These are phyloP conservation scores for Sphagnum tenellum DNA, from an alignment of 225 moss, liverwort and hornwort species.

Conservation along the genomic window DNA sequence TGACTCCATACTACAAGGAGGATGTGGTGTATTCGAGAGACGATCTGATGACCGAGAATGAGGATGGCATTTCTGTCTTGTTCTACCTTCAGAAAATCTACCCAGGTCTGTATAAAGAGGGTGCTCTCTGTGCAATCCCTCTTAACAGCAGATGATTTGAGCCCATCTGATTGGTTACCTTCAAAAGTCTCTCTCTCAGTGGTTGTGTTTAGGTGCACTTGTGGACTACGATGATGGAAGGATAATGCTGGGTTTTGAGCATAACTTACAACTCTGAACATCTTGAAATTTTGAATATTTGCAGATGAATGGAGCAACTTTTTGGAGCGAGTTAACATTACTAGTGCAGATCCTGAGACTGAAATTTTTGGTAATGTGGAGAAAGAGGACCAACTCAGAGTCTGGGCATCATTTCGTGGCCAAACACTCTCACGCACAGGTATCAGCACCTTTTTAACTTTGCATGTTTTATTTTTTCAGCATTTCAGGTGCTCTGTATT, in stretches of 20 bases:
- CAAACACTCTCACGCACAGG: slow-evolving; percentile 96
- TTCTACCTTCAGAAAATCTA: slow-evolving; percentile 77
- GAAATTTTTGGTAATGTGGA: slow-evolving; percentile 60
- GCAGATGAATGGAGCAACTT: slow-evolving; percentile 74
- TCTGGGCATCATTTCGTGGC: slow-evolving; percentile 96
- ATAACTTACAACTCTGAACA: not conserved
- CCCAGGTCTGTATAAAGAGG: slow-evolving; percentile 35
- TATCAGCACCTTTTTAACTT: not conserved
- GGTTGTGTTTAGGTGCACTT: too few species aligned
- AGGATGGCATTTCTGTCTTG: slow-evolving; percentile 74
- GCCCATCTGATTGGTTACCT: too few species aligned
- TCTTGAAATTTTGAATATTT: not conserved
- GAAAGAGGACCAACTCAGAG: slow-evolving; percentile 64
- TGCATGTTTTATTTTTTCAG: too few species aligned
- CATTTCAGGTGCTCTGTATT: too few species aligned
- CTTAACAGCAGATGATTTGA: too few species aligned
- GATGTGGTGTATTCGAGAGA: slow-evolving; percentile 71
- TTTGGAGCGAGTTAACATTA: slow-evolving; percentile 52
- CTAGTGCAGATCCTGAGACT: slow-evolving; percentile 36
- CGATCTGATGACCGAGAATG: slow-evolving; percentile 51
- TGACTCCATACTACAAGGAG: slow-evolving; percentile 88
- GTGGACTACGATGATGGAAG: not conserved
- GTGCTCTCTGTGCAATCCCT: too few species aligned
- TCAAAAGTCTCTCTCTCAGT: too few species aligned
- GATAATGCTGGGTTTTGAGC: not conserved